These are phyloP conservation scores for Lathyrus sativus DNA, from an alignment of 306 rosid genomes.

Conservation along the genomic window DNA sequence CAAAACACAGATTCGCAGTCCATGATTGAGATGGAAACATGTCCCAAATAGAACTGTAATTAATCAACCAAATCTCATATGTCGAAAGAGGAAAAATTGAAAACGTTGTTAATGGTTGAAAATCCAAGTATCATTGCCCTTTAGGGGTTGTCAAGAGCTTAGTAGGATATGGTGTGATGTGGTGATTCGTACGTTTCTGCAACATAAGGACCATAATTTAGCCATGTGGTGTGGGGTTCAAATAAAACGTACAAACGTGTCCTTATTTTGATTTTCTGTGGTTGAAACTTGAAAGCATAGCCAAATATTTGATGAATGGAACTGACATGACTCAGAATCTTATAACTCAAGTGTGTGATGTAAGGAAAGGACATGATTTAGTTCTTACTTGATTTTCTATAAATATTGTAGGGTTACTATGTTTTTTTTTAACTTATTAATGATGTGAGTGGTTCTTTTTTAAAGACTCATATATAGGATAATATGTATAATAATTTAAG, in stretches of 20 bases:
- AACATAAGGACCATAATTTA: constrained; percentile 3
- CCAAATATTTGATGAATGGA: background rate
- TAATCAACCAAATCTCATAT: background rate
- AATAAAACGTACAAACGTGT: background rate
- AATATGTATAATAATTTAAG: no score
- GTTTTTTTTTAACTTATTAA: no score
- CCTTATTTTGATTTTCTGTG: constrained; percentile 3
- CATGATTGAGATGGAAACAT: background rate
- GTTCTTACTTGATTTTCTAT: no score
- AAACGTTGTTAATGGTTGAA: background rate
- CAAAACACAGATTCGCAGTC: background rate
- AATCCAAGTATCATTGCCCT: constrained; percentile 12
- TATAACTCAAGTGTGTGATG: background rate
- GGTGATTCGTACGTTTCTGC: constrained; percentile 5
- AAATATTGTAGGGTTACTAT: no score
- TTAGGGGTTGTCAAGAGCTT: constrained; percentile 7
- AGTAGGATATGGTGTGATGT: background rate
- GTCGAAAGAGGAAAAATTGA: background rate
- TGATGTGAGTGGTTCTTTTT: no score
- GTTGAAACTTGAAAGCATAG: background rate
- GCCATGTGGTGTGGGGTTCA: constrained; percentile 11
- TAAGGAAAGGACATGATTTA: background rate
- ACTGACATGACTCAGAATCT: background rate
- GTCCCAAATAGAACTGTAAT: background rate
- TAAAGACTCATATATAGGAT: no score